Evolutionary conservation across 257 asterid species (phyloP).

Genomic region (Leptodermis oblonga): DNA sequence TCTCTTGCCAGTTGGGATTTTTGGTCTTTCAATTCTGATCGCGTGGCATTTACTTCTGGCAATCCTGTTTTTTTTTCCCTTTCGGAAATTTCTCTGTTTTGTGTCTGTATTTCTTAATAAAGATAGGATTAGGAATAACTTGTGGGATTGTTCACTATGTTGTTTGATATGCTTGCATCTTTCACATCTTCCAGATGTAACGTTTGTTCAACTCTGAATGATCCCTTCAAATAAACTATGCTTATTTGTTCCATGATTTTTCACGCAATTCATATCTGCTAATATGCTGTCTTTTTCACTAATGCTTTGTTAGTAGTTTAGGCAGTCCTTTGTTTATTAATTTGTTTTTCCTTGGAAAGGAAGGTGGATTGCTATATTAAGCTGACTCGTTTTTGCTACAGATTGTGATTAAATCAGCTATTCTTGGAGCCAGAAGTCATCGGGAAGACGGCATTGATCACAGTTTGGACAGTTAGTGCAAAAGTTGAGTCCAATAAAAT

Average conservation of each 20-base stretch:
- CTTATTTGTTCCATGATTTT: background rate
- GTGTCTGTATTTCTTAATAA: background rate
- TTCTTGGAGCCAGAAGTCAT: slow-evolving; percentile 15
- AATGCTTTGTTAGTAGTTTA: slow-evolving; percentile 18
- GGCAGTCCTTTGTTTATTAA: slow-evolving; percentile 5
- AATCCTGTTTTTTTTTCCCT: background rate
- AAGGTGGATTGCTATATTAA: slow-evolving; percentile 14
- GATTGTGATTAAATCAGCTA: slow-evolving; percentile 21
- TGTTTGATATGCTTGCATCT: slow-evolving; percentile 12
- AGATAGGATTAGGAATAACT: background rate
- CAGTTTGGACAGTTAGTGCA: slow-evolving; percentile 30
- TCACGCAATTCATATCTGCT: slow-evolving; percentile 1
- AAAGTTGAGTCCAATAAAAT: slow-evolving; percentile 18
- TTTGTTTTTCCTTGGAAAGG: background rate
- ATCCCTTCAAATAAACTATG: slow-evolving; percentile 11
- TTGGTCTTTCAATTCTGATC: background rate
- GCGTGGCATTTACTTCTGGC: background rate
- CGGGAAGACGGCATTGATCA: slow-evolving; percentile 27
- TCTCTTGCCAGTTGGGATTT: background rate
- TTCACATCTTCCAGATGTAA: slow-evolving; percentile 25
- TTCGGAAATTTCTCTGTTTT: background rate
- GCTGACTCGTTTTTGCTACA: slow-evolving; percentile 16
- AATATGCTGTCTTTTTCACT: slow-evolving; percentile 16
- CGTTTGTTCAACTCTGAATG: slow-evolving; percentile 8
- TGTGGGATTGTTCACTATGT: slow-evolving; percentile 11